These are phyloP conservation scores for Alloascoidea africana DNA, from an alignment of 805 yeast genomes.

Conservation along the genomic window DNA sequence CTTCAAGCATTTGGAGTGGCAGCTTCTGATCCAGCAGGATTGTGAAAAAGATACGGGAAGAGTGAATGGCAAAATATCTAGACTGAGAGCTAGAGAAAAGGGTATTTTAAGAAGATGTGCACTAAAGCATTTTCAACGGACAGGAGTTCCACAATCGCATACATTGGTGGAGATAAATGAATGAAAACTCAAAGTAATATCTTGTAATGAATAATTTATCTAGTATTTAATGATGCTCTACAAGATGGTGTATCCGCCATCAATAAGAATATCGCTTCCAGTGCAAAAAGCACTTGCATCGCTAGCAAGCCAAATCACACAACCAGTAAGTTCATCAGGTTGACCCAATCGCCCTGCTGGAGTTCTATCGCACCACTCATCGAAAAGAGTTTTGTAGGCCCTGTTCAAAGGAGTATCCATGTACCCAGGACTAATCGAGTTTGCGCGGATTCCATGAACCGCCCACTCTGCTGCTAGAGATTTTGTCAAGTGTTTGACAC, in stretches of 20 bases:
- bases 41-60: too few species aligned
- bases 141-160: too few species aligned
- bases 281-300: slow-evolving; percentile 46
- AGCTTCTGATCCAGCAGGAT: slow-evolving; percentile 7
- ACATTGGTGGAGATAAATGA: too few species aligned
- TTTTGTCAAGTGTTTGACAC: slow-evolving; percentile 48
- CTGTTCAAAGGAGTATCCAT: slow-evolving; percentile 57
- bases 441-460: slow-evolving; percentile 46
- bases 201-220: too few species aligned
- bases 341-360: slow-evolving; percentile 60
- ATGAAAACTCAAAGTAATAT: too few species aligned
- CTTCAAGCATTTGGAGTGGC: slow-evolving; percentile 11
- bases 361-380: slow-evolving; percentile 48
- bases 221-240: too few species aligned
- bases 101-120: too few species aligned
- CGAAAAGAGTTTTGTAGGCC: slow-evolving; percentile 32
- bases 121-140: too few species aligned
- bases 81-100: too few species aligned
- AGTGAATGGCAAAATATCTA: too few species aligned
- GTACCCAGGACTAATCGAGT: slow-evolving; percentile 56
- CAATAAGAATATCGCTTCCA: slow-evolving; percentile 52
- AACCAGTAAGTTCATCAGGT: slow-evolving; percentile 54
- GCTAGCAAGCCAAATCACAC: slow-evolving; percentile 45
- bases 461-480: slow-evolving; percentile 71
- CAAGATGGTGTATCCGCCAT: slow-evolving; percentile 36